Evolutionary conservation across 1,284 basidiomycete genomes (phyloP).

Genomic region (Mrakiaceae sp.): DNA sequence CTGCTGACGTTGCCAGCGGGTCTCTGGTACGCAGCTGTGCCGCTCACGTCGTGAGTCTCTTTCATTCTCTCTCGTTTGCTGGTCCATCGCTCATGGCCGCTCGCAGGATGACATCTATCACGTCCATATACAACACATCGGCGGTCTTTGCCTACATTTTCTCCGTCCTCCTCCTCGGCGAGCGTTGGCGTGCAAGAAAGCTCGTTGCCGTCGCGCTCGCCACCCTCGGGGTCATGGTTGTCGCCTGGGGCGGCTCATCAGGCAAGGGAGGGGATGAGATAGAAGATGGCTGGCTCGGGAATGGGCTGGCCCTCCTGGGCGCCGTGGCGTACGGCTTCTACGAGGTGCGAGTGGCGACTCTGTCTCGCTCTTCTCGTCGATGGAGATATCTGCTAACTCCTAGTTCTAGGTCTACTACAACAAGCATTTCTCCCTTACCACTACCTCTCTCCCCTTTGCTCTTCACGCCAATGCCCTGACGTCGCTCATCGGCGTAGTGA

Average conservation of each 20-base stretch:
- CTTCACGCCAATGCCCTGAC: constrained; percentile 66
- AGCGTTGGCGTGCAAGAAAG: constrained; percentile 1
- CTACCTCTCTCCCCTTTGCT: constrained; percentile 49
- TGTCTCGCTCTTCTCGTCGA: constrained; percentile 30
- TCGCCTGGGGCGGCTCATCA: constrained; percentile 3
- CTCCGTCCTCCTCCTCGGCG: constrained; percentile 5
- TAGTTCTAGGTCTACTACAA: constrained; percentile 56
- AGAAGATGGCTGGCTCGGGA: constrained; percentile 20
- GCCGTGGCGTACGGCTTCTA: constrained; percentile 9
- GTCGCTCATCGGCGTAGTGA: constrained; percentile 74
- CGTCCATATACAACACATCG: constrained; percentile 15
- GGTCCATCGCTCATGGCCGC: background rate
- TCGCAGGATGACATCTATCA: constrained; percentile 11
- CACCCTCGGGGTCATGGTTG: background rate
- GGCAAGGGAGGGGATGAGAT: background rate
- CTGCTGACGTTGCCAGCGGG: background rate
- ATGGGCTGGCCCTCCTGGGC: constrained; percentile 7
- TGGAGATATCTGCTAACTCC: no score
- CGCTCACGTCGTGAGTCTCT: constrained; percentile 5
- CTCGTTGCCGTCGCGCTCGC: constrained; percentile 2
- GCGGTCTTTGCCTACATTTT: constrained; percentile 13
- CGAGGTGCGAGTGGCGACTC: constrained; percentile 37
- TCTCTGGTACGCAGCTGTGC: background rate
- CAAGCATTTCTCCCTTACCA: constrained; percentile 54
- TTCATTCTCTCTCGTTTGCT: background rate